phyloP scores from a whole-genome alignment of 495 filamentous ascomycete genomes.

The Astrothelium subdiscretum region DNA sequence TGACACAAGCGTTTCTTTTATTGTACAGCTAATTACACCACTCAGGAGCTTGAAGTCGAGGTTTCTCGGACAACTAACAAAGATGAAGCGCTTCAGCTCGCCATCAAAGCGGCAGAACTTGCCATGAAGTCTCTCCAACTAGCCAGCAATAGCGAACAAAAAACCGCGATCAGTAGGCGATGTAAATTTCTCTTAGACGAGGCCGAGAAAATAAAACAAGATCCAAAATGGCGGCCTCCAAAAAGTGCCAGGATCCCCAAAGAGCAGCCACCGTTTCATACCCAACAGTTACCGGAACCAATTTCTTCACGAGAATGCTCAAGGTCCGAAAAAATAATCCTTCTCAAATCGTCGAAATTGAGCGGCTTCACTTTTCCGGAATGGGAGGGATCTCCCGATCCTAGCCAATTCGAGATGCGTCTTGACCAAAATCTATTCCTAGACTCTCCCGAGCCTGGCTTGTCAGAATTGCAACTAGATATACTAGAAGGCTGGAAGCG shows the following conservation, averaged over 20 bases:
- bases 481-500: slow-evolving; percentile 77
- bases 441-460: slow-evolving; percentile 51
- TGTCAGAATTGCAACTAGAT: slow-evolving; percentile 59
- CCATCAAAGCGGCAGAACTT: slow-evolving; percentile 62
- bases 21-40: not conserved
- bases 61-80: slow-evolving; percentile 44
- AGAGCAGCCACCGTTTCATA: no score
- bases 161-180: slow-evolving; percentile 46
- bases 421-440: slow-evolving; percentile 36
- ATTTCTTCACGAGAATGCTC: slow-evolving; percentile 51
- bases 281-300: slow-evolving; percentile 27
- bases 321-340: slow-evolving; percentile 63
- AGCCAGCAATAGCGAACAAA: slow-evolving; percentile 42
- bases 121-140: slow-evolving; percentile 62
- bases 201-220: slow-evolving; percentile 61
- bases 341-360: slow-evolving; percentile 64
- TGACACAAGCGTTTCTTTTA: not conserved
- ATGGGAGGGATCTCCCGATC: slow-evolving; percentile 53
- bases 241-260: no score
- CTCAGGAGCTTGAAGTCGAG: slow-evolving; percentile 48
- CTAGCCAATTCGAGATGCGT: slow-evolving; percentile 39
- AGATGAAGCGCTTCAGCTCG: slow-evolving; percentile 57
- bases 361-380: slow-evolving; percentile 73
- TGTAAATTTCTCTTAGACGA: slow-evolving; percentile 52
- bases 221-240: slow-evolving; percentile 5